phyloP scores from a whole-genome alignment of 495 filamentous ascomycete species.

The Penicillium bovifimosum region DNA sequence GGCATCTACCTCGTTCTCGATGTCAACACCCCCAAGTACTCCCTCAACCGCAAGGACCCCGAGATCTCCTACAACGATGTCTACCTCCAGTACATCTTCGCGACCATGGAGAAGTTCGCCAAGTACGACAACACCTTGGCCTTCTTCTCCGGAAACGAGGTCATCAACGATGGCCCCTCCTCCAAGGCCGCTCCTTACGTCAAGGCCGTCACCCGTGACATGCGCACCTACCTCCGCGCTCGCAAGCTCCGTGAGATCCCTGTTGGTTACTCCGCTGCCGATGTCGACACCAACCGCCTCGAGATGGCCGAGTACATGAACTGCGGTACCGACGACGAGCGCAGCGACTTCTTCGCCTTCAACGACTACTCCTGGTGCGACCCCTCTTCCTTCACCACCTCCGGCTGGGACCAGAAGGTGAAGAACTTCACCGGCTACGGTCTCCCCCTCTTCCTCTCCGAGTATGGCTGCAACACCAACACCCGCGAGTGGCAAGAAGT shows the following conservation, averaged over 20 bases:
- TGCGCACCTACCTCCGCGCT: constrained; percentile 74
- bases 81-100: constrained; percentile 90
- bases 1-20: constrained; percentile 92
- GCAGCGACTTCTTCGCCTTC: constrained; percentile 93
- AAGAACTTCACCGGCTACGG: constrained; percentile 86
- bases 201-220: constrained; percentile 90
- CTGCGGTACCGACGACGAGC: constrained; percentile 80
- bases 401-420: constrained; percentile 91
- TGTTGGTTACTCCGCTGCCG: constrained; percentile 85
- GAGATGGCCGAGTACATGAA: constrained; percentile 93
- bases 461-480: constrained; percentile 85
- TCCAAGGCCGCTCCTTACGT: constrained; percentile 76
- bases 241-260: constrained; percentile 75
- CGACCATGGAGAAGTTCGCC: constrained; percentile 82
- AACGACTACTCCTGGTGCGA: constrained; percentile 99
- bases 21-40: constrained; percentile 72
- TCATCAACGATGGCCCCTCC: constrained; percentile 79
- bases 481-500: constrained; percentile 79
- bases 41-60: constrained; percentile 75
- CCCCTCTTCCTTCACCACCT: constrained; percentile 64
- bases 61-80: constrained; percentile 78
- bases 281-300: constrained; percentile 78
- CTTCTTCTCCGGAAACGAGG: constrained; percentile 97
- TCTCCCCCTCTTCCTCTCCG: constrained; percentile 89
- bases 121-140: constrained; percentile 86